Conservation (phyloP, 441 rosid genomes). For the Populus hybrid region DNA sequence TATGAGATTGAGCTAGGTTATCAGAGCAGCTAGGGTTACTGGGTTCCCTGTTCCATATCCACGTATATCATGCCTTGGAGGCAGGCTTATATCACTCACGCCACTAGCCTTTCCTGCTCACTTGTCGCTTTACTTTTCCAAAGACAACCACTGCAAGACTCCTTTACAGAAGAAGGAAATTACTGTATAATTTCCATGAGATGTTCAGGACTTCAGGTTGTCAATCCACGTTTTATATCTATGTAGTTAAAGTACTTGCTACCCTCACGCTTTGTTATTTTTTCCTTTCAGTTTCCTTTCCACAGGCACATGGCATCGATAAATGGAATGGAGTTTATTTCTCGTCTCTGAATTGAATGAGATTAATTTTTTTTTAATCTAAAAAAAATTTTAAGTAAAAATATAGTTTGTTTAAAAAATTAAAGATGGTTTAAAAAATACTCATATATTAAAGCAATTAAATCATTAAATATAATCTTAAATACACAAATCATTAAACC, state of each 20-base stretch:
- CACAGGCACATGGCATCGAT: neutral
- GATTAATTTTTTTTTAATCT: too few species aligned
- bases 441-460: too few species aligned
- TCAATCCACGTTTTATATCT: neutral
- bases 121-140: neutral
- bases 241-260: neutral
- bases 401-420: too few species aligned
- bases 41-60: neutral
- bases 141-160: neutral
- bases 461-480: neutral
- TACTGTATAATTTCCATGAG: neutral
- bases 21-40: neutral
- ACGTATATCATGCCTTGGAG: neutral
- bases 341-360: too few species aligned
- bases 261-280: neutral
- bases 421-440: too few species aligned
- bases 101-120: neutral
- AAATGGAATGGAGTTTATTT: neutral
- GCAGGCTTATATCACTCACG: neutral
- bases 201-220: neutral
- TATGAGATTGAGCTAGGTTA: neutral
- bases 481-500: too few species aligned
- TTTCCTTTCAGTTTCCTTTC: too few species aligned
- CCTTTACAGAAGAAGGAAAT: neutral
- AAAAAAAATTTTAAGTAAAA: too few species aligned